Percentiles rank a stretch among this genome's conserved stretches.
phyloP scores from a whole-genome alignment of 1,284 basidiomycete genomes.

The Rhodotorula sp. region DNA sequence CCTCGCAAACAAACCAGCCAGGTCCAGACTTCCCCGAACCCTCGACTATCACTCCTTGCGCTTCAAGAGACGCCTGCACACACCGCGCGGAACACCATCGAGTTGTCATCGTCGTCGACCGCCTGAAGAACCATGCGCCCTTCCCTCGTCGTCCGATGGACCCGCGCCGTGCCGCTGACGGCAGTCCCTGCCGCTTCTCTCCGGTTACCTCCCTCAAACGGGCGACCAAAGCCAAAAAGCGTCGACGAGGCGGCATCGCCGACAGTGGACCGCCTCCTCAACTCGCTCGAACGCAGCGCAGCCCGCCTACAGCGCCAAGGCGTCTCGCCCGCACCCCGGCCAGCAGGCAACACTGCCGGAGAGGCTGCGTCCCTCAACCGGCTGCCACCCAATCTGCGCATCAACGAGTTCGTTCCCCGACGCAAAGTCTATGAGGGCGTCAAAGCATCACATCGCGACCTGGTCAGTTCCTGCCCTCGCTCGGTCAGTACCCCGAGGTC shows the following conservation, averaged over 20 bases:
- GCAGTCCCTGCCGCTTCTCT: conserved; percentile 15
- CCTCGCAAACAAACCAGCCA: too few species aligned
- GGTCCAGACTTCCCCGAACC: too few species aligned
- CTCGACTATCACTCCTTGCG: too few species aligned
- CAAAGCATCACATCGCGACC: conserved; percentile 30
- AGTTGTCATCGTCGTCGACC: too few species aligned
- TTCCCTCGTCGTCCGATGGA: background rate
- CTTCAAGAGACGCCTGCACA: too few species aligned
- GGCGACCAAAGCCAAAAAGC: background rate
- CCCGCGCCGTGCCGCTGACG: conserved; percentile 21
- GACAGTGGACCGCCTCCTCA: conserved; percentile 30
- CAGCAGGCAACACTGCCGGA: background rate
- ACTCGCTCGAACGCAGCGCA: background rate
- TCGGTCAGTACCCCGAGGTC: background rate
- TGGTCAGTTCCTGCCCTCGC: conserved; percentile 20
- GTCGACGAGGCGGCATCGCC: background rate
- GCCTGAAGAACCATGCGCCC: conserved; percentile 15
- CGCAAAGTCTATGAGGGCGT: conserved; percentile 36
- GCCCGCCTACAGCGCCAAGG: background rate
- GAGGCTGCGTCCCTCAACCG: background rate
- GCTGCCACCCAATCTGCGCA: conserved; percentile 35
- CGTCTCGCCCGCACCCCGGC: background rate
- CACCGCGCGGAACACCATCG: too few species aligned
- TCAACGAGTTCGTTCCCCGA: conserved; percentile 39
- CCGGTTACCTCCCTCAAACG: conserved; percentile 21